Evolutionary conservation across 306 rosid species (phyloP).

Genomic region (Rosa multiflora): DNA sequence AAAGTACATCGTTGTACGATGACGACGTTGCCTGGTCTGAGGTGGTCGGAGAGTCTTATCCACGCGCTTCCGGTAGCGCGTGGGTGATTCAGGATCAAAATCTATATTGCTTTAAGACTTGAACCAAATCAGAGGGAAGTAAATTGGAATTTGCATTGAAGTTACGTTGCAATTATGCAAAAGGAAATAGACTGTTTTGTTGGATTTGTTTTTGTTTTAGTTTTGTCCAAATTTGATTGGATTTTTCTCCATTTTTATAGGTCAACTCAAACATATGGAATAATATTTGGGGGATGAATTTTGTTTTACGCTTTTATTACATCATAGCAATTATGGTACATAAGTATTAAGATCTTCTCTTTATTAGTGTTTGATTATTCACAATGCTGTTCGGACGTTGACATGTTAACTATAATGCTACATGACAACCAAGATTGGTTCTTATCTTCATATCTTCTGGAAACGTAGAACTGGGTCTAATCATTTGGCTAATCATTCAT

Average conservation of each 20-base stretch:
- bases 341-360: neutral
- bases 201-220: neutral
- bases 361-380: neutral
- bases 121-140: neutral
- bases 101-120: neutral
- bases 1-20: slow-evolving; percentile 1
- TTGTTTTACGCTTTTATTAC: neutral
- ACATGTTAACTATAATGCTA: neutral
- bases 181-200: slow-evolving; percentile 2
- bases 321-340: neutral
- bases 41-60: neutral
- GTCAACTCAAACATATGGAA: slow-evolving; percentile 9
- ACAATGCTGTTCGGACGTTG: slow-evolving; percentile 1
- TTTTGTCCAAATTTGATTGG: slow-evolving; percentile 5
- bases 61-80: slow-evolving; percentile 6
- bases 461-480: neutral
- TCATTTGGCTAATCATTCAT: neutral
- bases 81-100: neutral
- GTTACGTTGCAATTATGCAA: slow-evolving; percentile 15
- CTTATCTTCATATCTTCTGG: slow-evolving; percentile 5
- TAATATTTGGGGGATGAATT: neutral
- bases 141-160: slow-evolving; percentile 2
- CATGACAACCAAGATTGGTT: neutral
- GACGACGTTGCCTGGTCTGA: slow-evolving; percentile 7
- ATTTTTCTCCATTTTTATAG: neutral